Evolutionary conservation across 2,329 filamentous ascomycete genomes (phyloP).

Genomic region (Exophiala mesophila): DNA sequence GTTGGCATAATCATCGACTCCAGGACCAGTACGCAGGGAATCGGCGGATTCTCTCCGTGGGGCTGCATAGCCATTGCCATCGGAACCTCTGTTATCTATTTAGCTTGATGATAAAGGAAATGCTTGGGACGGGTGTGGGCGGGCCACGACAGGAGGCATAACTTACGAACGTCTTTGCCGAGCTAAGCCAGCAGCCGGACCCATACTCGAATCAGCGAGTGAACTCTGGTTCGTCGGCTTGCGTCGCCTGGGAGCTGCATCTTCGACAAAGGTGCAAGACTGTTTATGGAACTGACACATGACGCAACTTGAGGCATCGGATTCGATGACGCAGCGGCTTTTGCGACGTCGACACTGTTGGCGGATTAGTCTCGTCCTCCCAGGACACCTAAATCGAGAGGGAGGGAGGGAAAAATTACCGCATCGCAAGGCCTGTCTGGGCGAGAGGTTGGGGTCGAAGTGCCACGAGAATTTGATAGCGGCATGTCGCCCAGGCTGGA

Average conservation of each 20-base stretch:
- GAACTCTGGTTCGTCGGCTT: conserved; percentile 14
- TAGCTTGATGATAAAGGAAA: conserved; percentile 21
- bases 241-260: conserved; percentile 22
- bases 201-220: conserved; percentile 9
- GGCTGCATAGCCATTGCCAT: conserved; percentile 20
- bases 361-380: no score
- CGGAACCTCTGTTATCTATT: conserved; percentile 24
- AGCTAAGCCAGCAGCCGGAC: conserved; percentile 16
- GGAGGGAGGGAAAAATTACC: not conserved
- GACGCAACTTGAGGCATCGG: conserved; percentile 17
- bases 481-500: conserved; percentile 12
- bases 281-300: conserved; percentile 25
- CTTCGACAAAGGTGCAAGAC: conserved; percentile 26
- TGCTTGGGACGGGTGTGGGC: conserved; percentile 5
- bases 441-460: conserved; percentile 7
- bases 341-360: conserved; percentile 23
- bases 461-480: conserved; percentile 5
- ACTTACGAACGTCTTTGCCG: conserved; percentile 23
- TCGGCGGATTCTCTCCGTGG: conserved; percentile 22
- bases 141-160: no score
- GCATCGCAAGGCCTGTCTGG: conserved; percentile 24
- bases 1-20: conserved; percentile 23
- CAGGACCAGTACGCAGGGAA: conserved; percentile 17
- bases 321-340: conserved; percentile 24
- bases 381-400: no score